These are phyloP conservation scores for Malus fusca DNA, from an alignment of 306 rosid species.

Conservation along the genomic window DNA sequence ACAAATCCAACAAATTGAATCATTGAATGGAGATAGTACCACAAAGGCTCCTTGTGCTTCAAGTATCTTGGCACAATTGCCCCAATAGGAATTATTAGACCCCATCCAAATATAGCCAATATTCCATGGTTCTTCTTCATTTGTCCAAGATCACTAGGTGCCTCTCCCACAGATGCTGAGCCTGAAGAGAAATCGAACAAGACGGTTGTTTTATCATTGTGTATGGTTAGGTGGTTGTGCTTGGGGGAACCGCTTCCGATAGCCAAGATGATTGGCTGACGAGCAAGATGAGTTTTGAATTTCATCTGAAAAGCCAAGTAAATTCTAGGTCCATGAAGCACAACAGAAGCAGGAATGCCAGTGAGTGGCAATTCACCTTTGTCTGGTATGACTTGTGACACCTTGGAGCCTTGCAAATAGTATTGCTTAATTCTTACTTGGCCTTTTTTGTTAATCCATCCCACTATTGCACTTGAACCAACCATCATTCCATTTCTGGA, in stretches of 20 bases:
- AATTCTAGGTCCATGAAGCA: conserved; percentile 76
- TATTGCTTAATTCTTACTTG: conserved; percentile 77
- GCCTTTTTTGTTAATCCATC: conserved; percentile 80
- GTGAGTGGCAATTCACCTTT: conserved; percentile 94
- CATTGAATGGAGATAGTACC: conserved; percentile 86
- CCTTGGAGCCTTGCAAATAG: conserved; percentile 65
- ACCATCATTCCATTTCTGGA: conserved; percentile 84
- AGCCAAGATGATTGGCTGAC: conserved; percentile 77
- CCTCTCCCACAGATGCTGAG: conserved; percentile 19
- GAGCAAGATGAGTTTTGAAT: conserved; percentile 39
- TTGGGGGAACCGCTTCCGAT: conserved; percentile 50
- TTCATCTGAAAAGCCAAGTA: conserved; percentile 87
- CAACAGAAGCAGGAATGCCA: conserved; percentile 73
- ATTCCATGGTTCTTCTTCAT: conserved; percentile 87
- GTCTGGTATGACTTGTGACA: conserved; percentile 57
- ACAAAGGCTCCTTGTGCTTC: conserved; percentile 82
- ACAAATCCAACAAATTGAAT: conserved; percentile 78
- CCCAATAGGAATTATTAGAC: conserved; percentile 78
- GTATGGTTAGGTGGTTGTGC: conserved; percentile 53
- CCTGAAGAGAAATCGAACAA: conserved; percentile 78
- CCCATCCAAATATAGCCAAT: conserved; percentile 83
- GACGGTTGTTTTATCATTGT: conserved; percentile 56
- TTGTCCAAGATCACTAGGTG: conserved; percentile 37
- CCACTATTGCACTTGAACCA: conserved; percentile 97
- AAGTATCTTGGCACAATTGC: conserved; percentile 90